Conservation (phyloP, 371 early-diverging fungal genomes). For the Mucor racemosus region DNA sequence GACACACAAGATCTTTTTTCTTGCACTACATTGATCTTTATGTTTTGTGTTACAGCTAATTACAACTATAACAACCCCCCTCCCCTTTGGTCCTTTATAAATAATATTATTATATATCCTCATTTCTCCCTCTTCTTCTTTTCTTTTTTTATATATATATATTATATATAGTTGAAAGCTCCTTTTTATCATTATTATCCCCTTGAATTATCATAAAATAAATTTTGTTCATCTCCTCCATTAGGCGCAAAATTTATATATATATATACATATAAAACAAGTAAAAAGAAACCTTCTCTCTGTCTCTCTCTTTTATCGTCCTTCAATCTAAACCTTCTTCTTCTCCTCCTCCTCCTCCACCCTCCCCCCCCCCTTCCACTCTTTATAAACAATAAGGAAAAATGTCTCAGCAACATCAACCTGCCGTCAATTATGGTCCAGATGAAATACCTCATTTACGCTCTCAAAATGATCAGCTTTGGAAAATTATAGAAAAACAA, state of each 20-base stretch:
- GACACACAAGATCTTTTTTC: background rate
- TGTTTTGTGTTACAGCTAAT: slow-evolving; percentile 4
- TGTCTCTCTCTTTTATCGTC: background rate
- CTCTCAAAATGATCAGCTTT: slow-evolving; percentile 84
- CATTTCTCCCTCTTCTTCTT: background rate
- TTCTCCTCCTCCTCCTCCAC: background rate
- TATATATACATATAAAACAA: background rate
- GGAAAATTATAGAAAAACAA: slow-evolving; percentile 91
- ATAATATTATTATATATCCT: background rate
- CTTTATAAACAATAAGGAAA: background rate
- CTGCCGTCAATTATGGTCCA: slow-evolving; percentile 19
- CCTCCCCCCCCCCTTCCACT: background rate
- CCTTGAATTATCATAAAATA: too few relatives aligned
- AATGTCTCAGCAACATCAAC: slow-evolving; percentile 3
- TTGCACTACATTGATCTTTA: slow-evolving; percentile 16
- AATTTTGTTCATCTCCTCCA: too few relatives aligned
- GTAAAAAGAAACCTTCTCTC: background rate
- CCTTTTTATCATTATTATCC: background rate
- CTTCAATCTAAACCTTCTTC: background rate
- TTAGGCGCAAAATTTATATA: background rate
- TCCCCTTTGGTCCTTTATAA: background rate
- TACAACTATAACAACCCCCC: background rate
- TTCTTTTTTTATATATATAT: background rate
- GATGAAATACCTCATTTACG: slow-evolving; percentile 37
- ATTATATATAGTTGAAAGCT: slow-evolving; percentile 1